Base-by-base conservation (phyloP, 139 green algal genomes). In the Gonium pectorale region DNA sequence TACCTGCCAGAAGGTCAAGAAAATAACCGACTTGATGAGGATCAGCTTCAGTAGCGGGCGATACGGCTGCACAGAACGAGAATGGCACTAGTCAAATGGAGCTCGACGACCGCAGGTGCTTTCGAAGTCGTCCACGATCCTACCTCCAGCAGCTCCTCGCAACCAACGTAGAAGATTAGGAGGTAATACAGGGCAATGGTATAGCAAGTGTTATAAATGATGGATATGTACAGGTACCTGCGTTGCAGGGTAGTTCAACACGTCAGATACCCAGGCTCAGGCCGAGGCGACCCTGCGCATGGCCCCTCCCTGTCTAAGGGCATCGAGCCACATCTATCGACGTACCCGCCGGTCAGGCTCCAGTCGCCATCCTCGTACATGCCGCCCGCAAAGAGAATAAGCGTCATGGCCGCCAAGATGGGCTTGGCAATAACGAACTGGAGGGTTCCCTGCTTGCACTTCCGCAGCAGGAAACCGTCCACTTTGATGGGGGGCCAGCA, bases 371-470 rank as follows among this genome's bases (percentile, higher is more conserved):
- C 97, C 35, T 83, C 86, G 85, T 98, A 99, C 59, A 92, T 82
- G 4, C 87, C 93, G 8, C 91, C 87, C 6, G 89, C 89, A 67
- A 97, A 96, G 0, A 99, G 90, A 15, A 97, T 89, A 9, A 99
- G 52, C 2, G 91, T 97, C 2, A 98, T 62, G 2, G 92, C 46
- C 0, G 96, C 95, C 71, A 99, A 86, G 21, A 98, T 88, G 26
- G 97, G 97, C 90, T 99, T 99, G 5, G 96, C n/a, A 37, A 98
- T 87, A 43, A 99, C 97, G 91, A 99, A 99, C 89, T 99, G 97
- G 75, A 99, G 86, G 4, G 93, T 93, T 31, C 94, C 94, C 81
- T 97, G 96, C 90, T 98, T 98, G 89, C 93, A 96, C 33, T 82
- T 79, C 8, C 95, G 90, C 77, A 99, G 88, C 79, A 97, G 96